Evolutionary conservation across 805 yeast species (phyloP).

Genomic region (Candida hungchunana): DNA sequence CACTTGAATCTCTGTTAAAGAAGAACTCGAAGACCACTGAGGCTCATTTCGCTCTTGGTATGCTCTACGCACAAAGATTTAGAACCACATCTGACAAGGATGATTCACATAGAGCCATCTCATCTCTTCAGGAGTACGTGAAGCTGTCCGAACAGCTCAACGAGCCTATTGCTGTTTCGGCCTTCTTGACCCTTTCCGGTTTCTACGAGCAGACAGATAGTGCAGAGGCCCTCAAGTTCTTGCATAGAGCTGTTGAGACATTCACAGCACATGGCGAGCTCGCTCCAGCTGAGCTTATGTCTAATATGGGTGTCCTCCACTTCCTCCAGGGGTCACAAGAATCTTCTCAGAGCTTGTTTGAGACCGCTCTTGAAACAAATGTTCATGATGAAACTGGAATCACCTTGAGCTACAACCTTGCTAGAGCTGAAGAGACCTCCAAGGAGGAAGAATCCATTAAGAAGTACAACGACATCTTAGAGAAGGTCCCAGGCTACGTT

Average conservation of each 20-base stretch:
- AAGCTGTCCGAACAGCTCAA: slow-evolving; percentile 52
- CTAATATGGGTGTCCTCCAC: slow-evolving; percentile 82
- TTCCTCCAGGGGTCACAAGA: slow-evolving; percentile 58
- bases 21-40: slow-evolving; percentile 67
- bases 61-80: slow-evolving; percentile 48
- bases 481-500: slow-evolving; percentile 61
- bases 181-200: slow-evolving; percentile 63
- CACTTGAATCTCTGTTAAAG: slow-evolving; percentile 72
- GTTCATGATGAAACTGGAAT: slow-evolving; percentile 32
- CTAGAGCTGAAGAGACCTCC: slow-evolving; percentile 62
- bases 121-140: slow-evolving; percentile 65
- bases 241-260: slow-evolving; percentile 57
- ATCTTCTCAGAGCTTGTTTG: slow-evolving; percentile 54
- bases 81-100: slow-evolving; percentile 8
- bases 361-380: slow-evolving; percentile 46
- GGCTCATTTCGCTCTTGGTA: slow-evolving; percentile 70
- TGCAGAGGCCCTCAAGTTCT: slow-evolving; percentile 60
- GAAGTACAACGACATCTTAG: slow-evolving; percentile 52
- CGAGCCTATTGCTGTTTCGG: slow-evolving; percentile 59
- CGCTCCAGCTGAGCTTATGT: slow-evolving; percentile 57
- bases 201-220: slow-evolving; percentile 65
- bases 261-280: slow-evolving; percentile 29
- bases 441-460: slow-evolving; percentile 25
- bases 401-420: slow-evolving; percentile 66
- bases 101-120: slow-evolving; percentile 48